Evolutionary conservation across 2,329 filamentous ascomycete species (phyloP).

Genomic region (Xylariaceae sp.): DNA sequence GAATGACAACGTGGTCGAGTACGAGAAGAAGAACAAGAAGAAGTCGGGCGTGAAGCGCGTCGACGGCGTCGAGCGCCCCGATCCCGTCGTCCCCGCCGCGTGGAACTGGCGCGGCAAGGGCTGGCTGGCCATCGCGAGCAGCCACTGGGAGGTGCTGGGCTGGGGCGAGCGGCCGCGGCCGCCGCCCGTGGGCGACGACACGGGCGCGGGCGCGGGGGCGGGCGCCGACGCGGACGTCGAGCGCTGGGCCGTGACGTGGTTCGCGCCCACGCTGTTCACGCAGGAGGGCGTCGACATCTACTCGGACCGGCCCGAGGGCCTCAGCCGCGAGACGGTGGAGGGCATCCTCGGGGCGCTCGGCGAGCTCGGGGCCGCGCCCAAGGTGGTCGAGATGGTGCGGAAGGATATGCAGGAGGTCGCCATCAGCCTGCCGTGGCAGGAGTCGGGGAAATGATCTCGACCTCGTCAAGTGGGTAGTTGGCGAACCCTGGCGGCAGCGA

Average conservation of each 20-base stretch:
- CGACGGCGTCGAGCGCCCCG: conserved; percentile 53
- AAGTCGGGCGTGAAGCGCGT: conserved; percentile 50
- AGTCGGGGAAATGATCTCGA: conserved; percentile 8
- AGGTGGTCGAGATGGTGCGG: conserved; percentile 43
- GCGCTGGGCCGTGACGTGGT: conserved; percentile 77
- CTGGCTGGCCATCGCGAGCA: conserved; percentile 61
- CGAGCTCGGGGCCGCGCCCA: conserved; percentile 44
- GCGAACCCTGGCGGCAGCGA: no score
- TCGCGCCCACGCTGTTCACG: conserved; percentile 75
- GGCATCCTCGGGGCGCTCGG: conserved; percentile 49
- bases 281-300: conserved; percentile 77
- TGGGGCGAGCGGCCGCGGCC: conserved; percentile 50
- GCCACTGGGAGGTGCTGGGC: conserved; percentile 75
- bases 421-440: conserved; percentile 44
- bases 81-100: conserved; percentile 27
- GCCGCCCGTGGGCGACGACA: conserved; percentile 27
- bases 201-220: conserved; percentile 25
- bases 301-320: conserved; percentile 52
- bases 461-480: no score
- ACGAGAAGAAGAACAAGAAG: conserved; percentile 33
- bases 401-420: conserved; percentile 43
- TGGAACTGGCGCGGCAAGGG: conserved; percentile 79
- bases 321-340: conserved; percentile 49
- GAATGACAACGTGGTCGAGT: conserved; percentile 66
- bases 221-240: conserved; percentile 28